Base-by-base conservation (phyloP, 371 early-diverging fungal genomes). In the Saksenaea oblongispora region DNA sequence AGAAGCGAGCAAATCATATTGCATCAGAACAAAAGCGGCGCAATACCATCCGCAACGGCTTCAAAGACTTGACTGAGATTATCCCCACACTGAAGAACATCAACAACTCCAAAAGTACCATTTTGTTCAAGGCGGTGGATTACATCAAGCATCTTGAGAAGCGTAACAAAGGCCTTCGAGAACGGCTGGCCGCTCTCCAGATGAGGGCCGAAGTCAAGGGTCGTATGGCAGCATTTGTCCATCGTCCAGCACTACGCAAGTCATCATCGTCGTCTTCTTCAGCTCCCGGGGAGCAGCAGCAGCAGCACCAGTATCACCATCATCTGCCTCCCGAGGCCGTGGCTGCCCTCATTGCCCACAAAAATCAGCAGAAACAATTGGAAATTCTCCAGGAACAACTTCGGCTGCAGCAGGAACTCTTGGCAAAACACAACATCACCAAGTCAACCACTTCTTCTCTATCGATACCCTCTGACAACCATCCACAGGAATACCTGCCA, bases 21-120 rank as follows among this genome's bases (percentile, higher is more conserved):
- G 91, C 89, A 2, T 90, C 91, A n/a, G 95, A 95, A 67, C 91
- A 95, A 74, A 90, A 92, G 72, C 87, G 95, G 37, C 86, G 95
- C 18, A 88, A 89, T 60, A 91, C 89, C 70, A 95, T 95, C 66
- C 83, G 92, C 24, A 74, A 80, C 41, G 93, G 93, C 3, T 93
- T 93, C 71, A 90, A 90, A 61, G 87, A 89, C 62, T 79, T 95
- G 55, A 88, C 89, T 28, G 87, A 87, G 41, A 79, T 93, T 56
- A 91, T 94, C 22, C 95, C 95, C 41, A 85, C 87, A 4, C 73
- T 93, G 58, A 84, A 71, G 42, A 78, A 79, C n/a, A 70, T 77
- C 41, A 81, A 80, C 47, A 75, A 78, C 54, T 81, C 81, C 34
- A 84, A 83, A 62, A 76, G 80, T 11, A 76, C 79, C 11, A 78